Base-by-base conservation (phyloP, 2,329 filamentous ascomycete genomes). In the Xylariaceae sp. region DNA sequence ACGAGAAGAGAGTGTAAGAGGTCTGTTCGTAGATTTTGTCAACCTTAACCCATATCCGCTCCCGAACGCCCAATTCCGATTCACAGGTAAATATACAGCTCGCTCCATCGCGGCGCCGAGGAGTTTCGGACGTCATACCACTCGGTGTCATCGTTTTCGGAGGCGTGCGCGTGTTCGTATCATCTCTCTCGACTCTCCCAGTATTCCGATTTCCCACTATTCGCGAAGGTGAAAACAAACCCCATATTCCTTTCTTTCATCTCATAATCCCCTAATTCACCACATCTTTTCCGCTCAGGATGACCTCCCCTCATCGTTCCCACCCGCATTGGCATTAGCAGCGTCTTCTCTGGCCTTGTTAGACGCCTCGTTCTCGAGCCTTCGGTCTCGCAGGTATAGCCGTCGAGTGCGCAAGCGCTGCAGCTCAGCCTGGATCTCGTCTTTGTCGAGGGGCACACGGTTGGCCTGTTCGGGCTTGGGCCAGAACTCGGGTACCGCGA, bases 401-500 rank as follows among this genome's bases (percentile, higher is more conserved):
- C 84, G 76, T 53, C 80, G 74, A 52, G 79, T 76, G 72, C 84
- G 87, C 72, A 95, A 80, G 63, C 91, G 81, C 71, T 90, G 82
- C 65, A 96, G 79, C 78, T 99, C 95, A 61, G 83, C 83, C 56
- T 88, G 84, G 69, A 99, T 95, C 76, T 96, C 91, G 53, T 95
- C 90, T 62, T 82, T 81, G 66, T 95, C 90, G 58, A 85, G 85
- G 1, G 91, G 91, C 41, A 95, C 84, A 69, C 83, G 85, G 76
- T 95, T 88, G 58, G 88, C 88, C 72, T 93, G 82, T 62, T 90
- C 87, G 4, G 87, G 81, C 69, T 88, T 91, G 24, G 95, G 95
- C 95, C 95, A 99, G 82, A 99, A 99, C 56, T 89, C 90, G 19
- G 90, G 87, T 1, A 98, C 91, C 44, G 84, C 79, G 81, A 99